Percentiles rank a stretch among this genome's conserved stretches.
phyloP scores from a whole-genome alignment of 306 rosid genomes.

The Acacia confusa region DNA sequence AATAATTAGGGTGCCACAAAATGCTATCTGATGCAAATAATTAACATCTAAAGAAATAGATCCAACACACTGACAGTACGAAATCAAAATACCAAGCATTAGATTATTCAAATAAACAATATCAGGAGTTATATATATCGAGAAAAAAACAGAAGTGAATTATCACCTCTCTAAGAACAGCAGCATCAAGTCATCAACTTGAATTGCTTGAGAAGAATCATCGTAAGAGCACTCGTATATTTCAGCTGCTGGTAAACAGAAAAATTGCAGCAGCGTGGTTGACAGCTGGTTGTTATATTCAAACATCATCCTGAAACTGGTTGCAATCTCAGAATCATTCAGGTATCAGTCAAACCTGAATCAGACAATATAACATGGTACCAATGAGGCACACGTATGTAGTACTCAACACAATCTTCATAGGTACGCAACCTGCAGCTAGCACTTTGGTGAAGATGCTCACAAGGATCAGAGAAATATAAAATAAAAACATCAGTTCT shows the following conservation, averaged over 20 bases:
- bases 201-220: not conserved
- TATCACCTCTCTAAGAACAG: not conserved
- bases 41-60: no score
- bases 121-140: no score
- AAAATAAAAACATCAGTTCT: constrained; percentile 64
- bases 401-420: constrained; percentile 80
- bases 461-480: constrained; percentile 94
- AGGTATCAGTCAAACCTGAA: constrained; percentile 5
- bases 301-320: constrained; percentile 24
- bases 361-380: constrained; percentile 52
- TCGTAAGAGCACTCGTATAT: no score
- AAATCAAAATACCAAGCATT: no score
- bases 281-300: no score
- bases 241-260: no score
- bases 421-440: constrained; percentile 81
- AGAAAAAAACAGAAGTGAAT: no score
- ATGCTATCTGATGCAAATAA: no score
- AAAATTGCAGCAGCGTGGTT: no score
- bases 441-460: constrained; percentile 92
- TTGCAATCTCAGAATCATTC: constrained; percentile 39
- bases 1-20: no score
- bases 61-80: no score
- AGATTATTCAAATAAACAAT: no score
- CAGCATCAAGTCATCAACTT: constrained; percentile 17
- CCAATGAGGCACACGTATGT: constrained; percentile 80